Percentiles rank a stretch among this genome's conserved stretches.
phyloP scores from a whole-genome alignment of 306 rosid genomes.

The Bauhinia variegata region DNA sequence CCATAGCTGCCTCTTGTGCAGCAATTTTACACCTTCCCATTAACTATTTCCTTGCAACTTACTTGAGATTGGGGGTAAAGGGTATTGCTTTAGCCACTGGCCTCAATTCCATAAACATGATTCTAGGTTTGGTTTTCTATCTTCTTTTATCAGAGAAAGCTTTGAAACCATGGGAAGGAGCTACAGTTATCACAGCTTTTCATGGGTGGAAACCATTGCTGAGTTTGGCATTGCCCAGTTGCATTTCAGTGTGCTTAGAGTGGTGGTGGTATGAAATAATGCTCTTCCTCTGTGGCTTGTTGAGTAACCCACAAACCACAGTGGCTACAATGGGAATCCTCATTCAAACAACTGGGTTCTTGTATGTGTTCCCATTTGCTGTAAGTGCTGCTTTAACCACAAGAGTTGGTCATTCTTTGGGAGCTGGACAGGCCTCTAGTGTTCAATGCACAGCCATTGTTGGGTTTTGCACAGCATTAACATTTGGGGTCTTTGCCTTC shows the following conservation, averaged over 20 bases:
- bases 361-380: conserved; percentile 76
- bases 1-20: conserved; percentile 63
- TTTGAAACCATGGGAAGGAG: conserved; percentile 75
- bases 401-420: conserved; percentile 76
- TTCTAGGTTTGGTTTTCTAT: conserved; percentile 60
- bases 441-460: conserved; percentile 67
- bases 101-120: conserved; percentile 67
- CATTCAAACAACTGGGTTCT: conserved; percentile 77
- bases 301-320: conserved; percentile 70
- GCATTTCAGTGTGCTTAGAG: conserved; percentile 75
- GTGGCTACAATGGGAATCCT: conserved; percentile 92
- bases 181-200: conserved; percentile 43
- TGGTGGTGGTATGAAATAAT: conserved; percentile 97
- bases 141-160: conserved; percentile 57
- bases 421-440: conserved; percentile 65
- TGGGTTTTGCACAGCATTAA: conserved; percentile 58
- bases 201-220: conserved; percentile 74
- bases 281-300: conserved; percentile 71
- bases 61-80: conserved; percentile 65
- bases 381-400: conserved; percentile 64
- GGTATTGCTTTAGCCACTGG: conserved; percentile 81
- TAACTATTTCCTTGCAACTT: conserved; percentile 55
- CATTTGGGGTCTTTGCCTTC: conserved; percentile 51
- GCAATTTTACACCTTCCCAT: conserved; percentile 67
- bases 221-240: conserved; percentile 72